Conservation (phyloP, 1,284 basidiomycete species). For the Rhodotorula sp. region DNA sequence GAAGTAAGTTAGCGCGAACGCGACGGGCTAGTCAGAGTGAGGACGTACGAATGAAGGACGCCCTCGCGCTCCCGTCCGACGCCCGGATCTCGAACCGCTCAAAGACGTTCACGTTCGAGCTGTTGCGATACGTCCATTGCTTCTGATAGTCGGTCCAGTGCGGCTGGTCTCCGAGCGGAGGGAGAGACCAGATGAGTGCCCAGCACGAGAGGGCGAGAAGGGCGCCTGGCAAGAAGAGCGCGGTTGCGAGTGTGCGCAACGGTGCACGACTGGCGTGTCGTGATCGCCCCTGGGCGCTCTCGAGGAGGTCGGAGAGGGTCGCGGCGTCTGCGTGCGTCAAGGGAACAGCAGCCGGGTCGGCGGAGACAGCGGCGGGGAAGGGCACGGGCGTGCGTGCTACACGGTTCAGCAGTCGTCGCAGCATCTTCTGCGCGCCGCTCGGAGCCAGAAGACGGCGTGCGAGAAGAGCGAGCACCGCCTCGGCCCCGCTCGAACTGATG, state of each 20-base stretch:
- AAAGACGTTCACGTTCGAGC: slow-evolving; percentile 25
- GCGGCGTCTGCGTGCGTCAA: not conserved
- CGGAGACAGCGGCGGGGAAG: not conserved
- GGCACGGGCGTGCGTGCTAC: not conserved
- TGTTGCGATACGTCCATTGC: slow-evolving; percentile 13
- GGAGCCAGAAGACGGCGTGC: too few relatives aligned
- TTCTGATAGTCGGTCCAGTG: too few relatives aligned
- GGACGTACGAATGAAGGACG: slow-evolving; percentile 24
- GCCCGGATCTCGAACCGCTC: slow-evolving; percentile 4
- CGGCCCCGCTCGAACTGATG: too few relatives aligned
- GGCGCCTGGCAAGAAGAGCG: not conserved
- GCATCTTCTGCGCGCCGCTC: not conserved
- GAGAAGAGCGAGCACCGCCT: not conserved
- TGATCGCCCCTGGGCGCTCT: not conserved
- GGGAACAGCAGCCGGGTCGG: not conserved
- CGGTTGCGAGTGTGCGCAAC: not conserved
- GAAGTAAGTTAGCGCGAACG: not conserved
- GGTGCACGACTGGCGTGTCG: not conserved
- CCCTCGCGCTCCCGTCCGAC: slow-evolving; percentile 7
- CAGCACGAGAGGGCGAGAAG: not conserved
- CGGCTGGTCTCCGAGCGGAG: not conserved
- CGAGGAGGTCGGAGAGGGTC: not conserved
- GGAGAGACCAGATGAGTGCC: not conserved
- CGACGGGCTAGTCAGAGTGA: too few relatives aligned
- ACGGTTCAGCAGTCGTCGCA: not conserved